A percentile compares a stretch with the other conserved stretches of the same genome.
Conservation (phyloP, 2,329 filamentous ascomycete genomes). For the Diaporthe australafricana region DNA sequence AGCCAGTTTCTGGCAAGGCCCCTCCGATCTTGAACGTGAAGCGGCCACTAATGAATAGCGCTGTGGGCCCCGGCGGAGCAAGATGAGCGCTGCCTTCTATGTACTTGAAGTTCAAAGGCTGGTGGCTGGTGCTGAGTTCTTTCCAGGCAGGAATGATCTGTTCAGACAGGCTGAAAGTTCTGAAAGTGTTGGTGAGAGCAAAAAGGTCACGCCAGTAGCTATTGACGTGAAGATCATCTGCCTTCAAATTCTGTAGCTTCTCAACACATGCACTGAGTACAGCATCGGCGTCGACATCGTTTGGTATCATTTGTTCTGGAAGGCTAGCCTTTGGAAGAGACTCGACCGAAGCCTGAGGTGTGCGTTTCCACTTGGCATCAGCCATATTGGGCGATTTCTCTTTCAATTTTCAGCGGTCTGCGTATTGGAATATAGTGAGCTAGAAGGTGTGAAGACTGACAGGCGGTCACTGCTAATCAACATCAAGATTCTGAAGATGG, state of each 20-base stretch:
- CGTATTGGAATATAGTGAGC: background rate
- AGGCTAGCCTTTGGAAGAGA: conserved; percentile 1
- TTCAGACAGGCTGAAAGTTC: background rate
- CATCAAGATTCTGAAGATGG: background rate
- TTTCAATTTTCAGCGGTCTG: background rate
- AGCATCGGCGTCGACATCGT: background rate
- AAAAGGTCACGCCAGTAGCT: conserved; percentile 14
- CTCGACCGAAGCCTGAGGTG: background rate
- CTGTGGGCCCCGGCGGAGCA: background rate
- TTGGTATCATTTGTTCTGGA: background rate
- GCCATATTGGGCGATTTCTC: background rate
- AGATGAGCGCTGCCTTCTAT: background rate
- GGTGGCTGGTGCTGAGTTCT: background rate
- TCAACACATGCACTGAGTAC: background rate
- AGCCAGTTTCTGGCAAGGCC: background rate
- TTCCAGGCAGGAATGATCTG: conserved; percentile 1
- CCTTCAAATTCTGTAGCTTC: background rate
- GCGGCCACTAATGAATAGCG: background rate
- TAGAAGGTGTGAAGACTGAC: too few relatives aligned
- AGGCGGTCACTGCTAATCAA: background rate
- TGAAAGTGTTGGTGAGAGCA: conserved; percentile 9
- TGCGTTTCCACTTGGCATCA: background rate
- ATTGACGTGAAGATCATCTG: conserved; percentile 2
- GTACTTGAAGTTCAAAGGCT: background rate
- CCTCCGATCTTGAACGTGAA: conserved; percentile 15